Percentiles rank a stretch among this genome's conserved stretches.
phyloP scores from a whole-genome alignment of 1,139 yeast genomes.

The Yamadazyma taylorii region DNA sequence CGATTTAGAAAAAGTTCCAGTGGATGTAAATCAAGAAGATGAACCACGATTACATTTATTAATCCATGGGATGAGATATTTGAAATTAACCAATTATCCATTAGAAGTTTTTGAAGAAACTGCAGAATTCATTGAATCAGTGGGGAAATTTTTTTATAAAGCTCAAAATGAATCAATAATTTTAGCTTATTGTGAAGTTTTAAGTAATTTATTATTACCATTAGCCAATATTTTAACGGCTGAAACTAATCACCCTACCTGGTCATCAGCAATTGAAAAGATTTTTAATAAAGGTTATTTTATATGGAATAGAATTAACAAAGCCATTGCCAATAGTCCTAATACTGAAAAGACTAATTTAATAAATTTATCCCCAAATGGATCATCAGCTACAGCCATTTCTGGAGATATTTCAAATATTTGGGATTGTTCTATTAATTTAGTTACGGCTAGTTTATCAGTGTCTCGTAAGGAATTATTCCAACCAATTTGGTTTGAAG shows the following conservation, averaged over 20 bases:
- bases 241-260: slow-evolving; percentile 92
- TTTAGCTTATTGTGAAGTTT: slow-evolving; percentile 82
- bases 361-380: slow-evolving; percentile 16
- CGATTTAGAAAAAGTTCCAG: slow-evolving; percentile 80
- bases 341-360: slow-evolving; percentile 9
- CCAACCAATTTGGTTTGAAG: slow-evolving; percentile 67
- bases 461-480: slow-evolving; percentile 83
- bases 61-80: slow-evolving; percentile 87
- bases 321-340: slow-evolving; percentile 6
- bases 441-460: slow-evolving; percentile 72
- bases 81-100: slow-evolving; percentile 79
- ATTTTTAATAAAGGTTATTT: slow-evolving; percentile 54
- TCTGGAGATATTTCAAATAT: slow-evolving; percentile 32
- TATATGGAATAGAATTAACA: slow-evolving; percentile 31
- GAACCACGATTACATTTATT: slow-evolving; percentile 75
- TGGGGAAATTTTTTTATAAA: slow-evolving; percentile 76
- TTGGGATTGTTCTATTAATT: slow-evolving; percentile 73
- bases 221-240: slow-evolving; percentile 86
- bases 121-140: slow-evolving; percentile 81
- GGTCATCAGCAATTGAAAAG: slow-evolving; percentile 78
- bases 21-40: slow-evolving; percentile 49
- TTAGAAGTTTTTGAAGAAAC: slow-evolving; percentile 88
- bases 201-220: slow-evolving; percentile 73
- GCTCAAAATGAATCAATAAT: slow-evolving; percentile 65
- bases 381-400: slow-evolving; percentile 5